These are phyloP conservation scores for Phoenix dactylifera DNA, from an alignment of 176 grass and related monocot genomes.

Conservation along the genomic window DNA sequence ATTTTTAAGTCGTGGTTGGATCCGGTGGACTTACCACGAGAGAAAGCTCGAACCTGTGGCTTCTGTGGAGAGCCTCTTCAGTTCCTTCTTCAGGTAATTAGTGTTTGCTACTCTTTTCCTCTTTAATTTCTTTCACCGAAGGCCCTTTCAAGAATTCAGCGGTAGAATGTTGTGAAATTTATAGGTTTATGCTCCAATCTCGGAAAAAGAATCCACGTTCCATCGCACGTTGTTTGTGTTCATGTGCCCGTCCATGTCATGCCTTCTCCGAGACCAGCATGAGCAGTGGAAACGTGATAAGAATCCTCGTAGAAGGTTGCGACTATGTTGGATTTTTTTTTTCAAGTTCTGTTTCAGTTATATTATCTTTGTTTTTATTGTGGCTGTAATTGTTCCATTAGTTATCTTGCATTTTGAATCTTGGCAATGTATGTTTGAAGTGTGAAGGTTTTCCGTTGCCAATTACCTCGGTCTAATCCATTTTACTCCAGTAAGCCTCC, in stretches of 20 bases:
- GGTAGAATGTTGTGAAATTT: not conserved
- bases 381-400: not conserved
- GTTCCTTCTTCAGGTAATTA: constrained; percentile 72
- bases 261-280: constrained; percentile 74
- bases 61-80: constrained; percentile 72
- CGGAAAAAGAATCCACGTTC: constrained; percentile 47
- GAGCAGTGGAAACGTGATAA: constrained; percentile 69
- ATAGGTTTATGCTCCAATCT: constrained; percentile 64
- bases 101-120: not conserved
- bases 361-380: constrained; percentile 5
- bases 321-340: not conserved
- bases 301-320: constrained; percentile 61
- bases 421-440: constrained; percentile 26
- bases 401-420: constrained; percentile 17
- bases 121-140: not conserved
- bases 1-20: constrained; percentile 61
- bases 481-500: constrained; percentile 65
- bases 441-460: constrained; percentile 78
- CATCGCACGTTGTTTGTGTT: constrained; percentile 71
- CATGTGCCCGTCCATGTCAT: constrained; percentile 81
- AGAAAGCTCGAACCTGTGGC: constrained; percentile 39
- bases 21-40: constrained; percentile 51
- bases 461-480: constrained; percentile 56
- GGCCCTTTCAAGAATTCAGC: no score
- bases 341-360: not conserved